phyloP scores from a whole-genome alignment of 768 basidiomycete genomes.

The Coprinopsis cinerea region DNA sequence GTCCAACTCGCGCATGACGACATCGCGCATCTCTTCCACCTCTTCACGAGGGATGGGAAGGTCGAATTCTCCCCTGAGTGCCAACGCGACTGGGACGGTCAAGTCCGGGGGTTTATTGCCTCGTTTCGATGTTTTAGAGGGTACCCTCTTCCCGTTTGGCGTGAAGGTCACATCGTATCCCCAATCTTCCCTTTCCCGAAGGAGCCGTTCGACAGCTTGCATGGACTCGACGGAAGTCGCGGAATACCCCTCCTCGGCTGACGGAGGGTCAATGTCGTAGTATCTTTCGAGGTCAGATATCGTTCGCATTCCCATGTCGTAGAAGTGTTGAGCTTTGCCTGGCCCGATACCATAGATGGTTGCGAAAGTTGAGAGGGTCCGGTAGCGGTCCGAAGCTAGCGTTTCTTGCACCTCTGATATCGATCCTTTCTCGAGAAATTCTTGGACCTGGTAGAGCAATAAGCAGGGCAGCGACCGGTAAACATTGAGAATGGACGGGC shows the following conservation, averaged over 20 bases:
- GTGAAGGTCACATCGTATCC: conserved; percentile 16
- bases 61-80: conserved; percentile 52
- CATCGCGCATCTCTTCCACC: conserved; percentile 68
- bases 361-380: conserved; percentile 50
- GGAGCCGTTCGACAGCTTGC: conserved; percentile 13
- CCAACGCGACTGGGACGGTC: conserved; percentile 53
- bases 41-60: conserved; percentile 61
- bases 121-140: conserved; percentile 6
- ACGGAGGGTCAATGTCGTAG: conserved; percentile 40
- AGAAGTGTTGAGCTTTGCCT: conserved; percentile 58
- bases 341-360: conserved; percentile 73
- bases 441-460: conserved; percentile 48
- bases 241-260: conserved; percentile 12
- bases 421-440: conserved; percentile 48
- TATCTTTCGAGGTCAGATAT: conserved; percentile 64
- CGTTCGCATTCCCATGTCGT: conserved; percentile 59
- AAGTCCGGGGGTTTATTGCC: conserved; percentile 22
- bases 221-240: background rate
- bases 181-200: conserved; percentile 2
- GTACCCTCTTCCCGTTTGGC: conserved; percentile 26
- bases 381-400: conserved; percentile 45
- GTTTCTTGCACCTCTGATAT: conserved; percentile 41
- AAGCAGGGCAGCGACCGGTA: too few species aligned
- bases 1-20: conserved; percentile 64
- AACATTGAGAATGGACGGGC: too few species aligned